These are phyloP conservation scores for Trichophyton schoenleinii DNA, from an alignment of 2,329 filamentous ascomycete species.

Conservation along the genomic window DNA sequence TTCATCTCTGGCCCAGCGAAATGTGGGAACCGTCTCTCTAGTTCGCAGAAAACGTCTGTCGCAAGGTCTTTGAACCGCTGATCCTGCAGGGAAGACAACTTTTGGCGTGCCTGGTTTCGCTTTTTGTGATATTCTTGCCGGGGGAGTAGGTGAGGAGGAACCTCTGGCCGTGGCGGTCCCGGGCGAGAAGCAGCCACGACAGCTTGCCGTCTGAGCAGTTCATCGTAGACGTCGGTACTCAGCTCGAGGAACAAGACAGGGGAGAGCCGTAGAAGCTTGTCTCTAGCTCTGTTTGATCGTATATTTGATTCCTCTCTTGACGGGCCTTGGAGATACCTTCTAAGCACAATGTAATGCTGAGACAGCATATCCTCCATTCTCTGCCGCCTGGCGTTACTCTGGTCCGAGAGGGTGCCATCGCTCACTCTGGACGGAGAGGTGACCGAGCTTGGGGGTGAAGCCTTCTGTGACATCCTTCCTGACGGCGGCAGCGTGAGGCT, in stretches of 20 bases:
- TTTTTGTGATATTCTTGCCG: constrained; percentile 89
- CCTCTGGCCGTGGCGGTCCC: constrained; percentile 32
- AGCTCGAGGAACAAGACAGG: constrained; percentile 92
- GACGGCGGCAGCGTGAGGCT: constrained; percentile 39
- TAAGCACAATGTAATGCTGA: constrained; percentile 72
- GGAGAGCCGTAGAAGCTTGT: constrained; percentile 84
- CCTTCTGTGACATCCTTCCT: constrained; percentile 45
- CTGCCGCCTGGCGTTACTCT: constrained; percentile 48
- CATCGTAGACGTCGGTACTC: constrained; percentile 94
- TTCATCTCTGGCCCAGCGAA: constrained; percentile 60
- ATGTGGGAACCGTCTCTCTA: constrained; percentile 77
- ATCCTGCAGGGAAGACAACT: constrained; percentile 76
- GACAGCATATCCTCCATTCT: constrained; percentile 56
- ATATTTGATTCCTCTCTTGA: constrained; percentile 63
- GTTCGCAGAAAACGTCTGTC: constrained; percentile 89
- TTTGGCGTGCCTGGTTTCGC: constrained; percentile 92
- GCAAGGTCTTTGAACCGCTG: constrained; percentile 82
- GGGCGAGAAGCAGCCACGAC: constrained; percentile 35
- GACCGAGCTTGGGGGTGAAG: constrained; percentile 81
- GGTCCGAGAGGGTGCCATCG: constrained; percentile 57
- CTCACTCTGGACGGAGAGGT: constrained; percentile 52
- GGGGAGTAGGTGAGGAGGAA: constrained; percentile 65
- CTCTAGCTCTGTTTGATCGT: constrained; percentile 76
- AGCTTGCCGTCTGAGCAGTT: constrained; percentile 75
- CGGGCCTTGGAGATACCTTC: constrained; percentile 54